Conservation (phyloP, 2,329 filamentous ascomycete species). For the Fusarium sterilihyphosum region DNA sequence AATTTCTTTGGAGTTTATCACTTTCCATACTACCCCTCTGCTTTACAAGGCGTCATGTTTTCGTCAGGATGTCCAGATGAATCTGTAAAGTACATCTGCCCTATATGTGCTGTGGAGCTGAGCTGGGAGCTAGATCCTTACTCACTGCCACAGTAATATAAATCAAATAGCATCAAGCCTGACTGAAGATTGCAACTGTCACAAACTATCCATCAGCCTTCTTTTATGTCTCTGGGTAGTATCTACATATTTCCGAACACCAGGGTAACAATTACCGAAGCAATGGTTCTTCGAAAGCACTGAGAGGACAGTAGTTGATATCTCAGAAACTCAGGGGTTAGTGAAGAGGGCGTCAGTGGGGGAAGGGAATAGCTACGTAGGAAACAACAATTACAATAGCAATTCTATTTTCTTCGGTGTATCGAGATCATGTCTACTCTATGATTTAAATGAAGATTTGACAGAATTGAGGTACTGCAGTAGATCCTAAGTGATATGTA, state of each 20-base stretch:
- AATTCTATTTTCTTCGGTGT: too few species aligned
- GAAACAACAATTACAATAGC: not conserved
- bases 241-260: not conserved
- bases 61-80: too few species aligned
- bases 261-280: not conserved
- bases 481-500: not conserved
- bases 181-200: not conserved
- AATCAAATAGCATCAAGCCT: not conserved
- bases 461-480: not conserved
- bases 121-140: not conserved
- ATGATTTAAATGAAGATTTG: not conserved
- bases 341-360: not conserved
- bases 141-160: not conserved
- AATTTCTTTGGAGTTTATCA: fast-evolving
- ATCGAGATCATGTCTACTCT: too few species aligned
- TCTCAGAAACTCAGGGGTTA: not conserved
- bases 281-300: not conserved
- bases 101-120: not conserved
- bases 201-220: too few species aligned
- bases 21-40: too few species aligned
- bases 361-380: not conserved
- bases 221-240: not conserved
- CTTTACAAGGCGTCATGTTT: too few species aligned
- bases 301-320: too few species aligned
- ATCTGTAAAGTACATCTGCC: too few species aligned